A percentile compares a stretch with the other conserved stretches of the same genome.
These are phyloP conservation scores for Potentilla sterilis DNA, from an alignment of 306 rosid genomes.

Conservation along the genomic window DNA sequence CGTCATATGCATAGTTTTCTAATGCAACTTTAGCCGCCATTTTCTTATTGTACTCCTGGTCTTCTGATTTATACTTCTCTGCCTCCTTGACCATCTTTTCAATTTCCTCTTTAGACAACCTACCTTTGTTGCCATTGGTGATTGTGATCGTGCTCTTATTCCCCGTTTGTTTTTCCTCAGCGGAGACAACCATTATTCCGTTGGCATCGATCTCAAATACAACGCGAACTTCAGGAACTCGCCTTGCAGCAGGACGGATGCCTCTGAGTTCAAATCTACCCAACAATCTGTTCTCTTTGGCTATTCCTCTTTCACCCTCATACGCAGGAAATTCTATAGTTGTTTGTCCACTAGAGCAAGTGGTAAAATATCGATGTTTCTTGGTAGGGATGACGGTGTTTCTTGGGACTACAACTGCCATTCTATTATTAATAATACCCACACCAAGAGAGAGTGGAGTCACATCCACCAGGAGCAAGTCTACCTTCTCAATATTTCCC, in stretches of 20 bases:
- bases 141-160: conserved; percentile 34
- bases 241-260: conserved; percentile 32
- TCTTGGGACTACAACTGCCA: conserved; percentile 34
- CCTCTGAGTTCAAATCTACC: conserved; percentile 37
- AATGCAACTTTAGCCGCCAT: conserved; percentile 21
- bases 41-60: conserved; percentile 30
- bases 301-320: conserved; percentile 32
- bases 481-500: conserved; percentile 9
- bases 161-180: conserved; percentile 36
- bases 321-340: conserved; percentile 25
- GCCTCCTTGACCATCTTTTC: conserved; percentile 44
- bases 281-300: conserved; percentile 27
- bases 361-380: conserved; percentile 22
- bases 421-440: no score
- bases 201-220: conserved; percentile 37
- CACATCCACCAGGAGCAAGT: conserved; percentile 31
- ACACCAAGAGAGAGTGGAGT: conserved; percentile 40
- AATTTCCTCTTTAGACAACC: conserved; percentile 35
- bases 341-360: conserved; percentile 22
- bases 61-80: conserved; percentile 36
- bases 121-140: conserved; percentile 27
- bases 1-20: conserved; percentile 27
- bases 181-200: conserved; percentile 36
- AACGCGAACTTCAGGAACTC: conserved; percentile 30
- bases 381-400: conserved; percentile 41